Conservation (phyloP, 345 rosid genomes). For the Populus nigra region DNA sequence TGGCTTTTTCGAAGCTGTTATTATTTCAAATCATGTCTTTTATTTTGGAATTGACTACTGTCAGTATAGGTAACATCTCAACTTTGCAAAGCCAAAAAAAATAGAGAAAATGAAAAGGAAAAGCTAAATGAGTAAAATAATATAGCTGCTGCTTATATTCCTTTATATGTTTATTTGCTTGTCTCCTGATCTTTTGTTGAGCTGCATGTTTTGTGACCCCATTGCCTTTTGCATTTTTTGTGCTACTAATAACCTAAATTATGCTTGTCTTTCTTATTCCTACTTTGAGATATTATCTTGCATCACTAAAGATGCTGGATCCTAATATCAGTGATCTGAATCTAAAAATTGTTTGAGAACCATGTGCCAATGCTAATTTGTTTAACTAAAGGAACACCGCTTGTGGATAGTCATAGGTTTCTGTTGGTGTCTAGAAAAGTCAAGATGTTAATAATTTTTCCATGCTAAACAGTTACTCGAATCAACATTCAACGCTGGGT, state of each 20-base stretch:
- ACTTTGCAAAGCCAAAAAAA: neutral
- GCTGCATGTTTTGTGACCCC: neutral
- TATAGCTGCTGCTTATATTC: neutral
- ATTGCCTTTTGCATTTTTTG: neutral
- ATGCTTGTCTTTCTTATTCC: too few relatives aligned
- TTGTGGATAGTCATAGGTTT: neutral
- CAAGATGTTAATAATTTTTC: neutral
- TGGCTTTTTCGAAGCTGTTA: neutral
- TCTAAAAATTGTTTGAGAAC: conserved; percentile 1
- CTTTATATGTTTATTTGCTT: neutral
- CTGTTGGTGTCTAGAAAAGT: neutral
- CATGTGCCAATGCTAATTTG: neutral
- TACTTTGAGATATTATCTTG: neutral
- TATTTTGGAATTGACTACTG: neutral
- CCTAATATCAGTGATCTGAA: neutral
- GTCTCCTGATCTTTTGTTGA: neutral
- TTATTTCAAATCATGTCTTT: neutral
- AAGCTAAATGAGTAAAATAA: neutral
- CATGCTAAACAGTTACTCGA: neutral
- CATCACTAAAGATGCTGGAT: neutral
- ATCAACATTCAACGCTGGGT: neutral
- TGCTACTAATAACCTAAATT: too few relatives aligned
- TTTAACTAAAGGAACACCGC: neutral
- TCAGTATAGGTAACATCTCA: neutral
- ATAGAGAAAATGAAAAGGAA: neutral